A percentile compares a stretch with the other conserved stretches of the same genome.
These are phyloP conservation scores for Gossypioides kirkii DNA, from an alignment of 345 rosid species.

Conservation along the genomic window DNA sequence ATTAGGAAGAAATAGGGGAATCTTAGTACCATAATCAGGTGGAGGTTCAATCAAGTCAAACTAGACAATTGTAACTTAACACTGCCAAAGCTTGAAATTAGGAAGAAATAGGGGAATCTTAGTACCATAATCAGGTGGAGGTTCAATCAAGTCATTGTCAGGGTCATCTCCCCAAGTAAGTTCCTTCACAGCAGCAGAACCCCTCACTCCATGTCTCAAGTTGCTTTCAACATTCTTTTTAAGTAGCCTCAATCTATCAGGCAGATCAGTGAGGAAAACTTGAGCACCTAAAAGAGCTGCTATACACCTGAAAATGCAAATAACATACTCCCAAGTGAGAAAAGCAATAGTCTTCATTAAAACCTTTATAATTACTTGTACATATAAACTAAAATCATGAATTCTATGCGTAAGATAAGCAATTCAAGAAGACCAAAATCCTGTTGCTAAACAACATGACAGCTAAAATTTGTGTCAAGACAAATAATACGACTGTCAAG, in stretches of 20 bases:
- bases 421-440: not conserved
- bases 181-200: constrained; percentile 64
- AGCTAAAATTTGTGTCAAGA: not conserved
- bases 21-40: constrained; percentile 64
- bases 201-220: constrained; percentile 40
- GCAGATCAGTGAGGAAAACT: constrained; percentile 78
- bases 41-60: constrained; percentile 56
- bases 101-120: constrained; percentile 2
- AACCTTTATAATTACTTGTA: not conserved
- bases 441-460: not conserved
- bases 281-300: constrained; percentile 85
- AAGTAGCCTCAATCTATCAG: constrained; percentile 73
- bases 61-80: constrained; percentile 3
- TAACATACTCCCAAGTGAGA: constrained; percentile 5
- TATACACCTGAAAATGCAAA: constrained; percentile 50
- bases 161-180: constrained; percentile 80
- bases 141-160: constrained; percentile 50
- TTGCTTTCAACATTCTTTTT: constrained; percentile 68
- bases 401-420: not conserved
- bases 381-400: not conserved
- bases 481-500: not conserved
- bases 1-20: constrained; percentile 5
- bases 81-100: not conserved
- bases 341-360: not conserved
- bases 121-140: constrained; percentile 74